Base-by-base conservation (phyloP, 345 rosid genomes). In the Durio zibethinus region DNA sequence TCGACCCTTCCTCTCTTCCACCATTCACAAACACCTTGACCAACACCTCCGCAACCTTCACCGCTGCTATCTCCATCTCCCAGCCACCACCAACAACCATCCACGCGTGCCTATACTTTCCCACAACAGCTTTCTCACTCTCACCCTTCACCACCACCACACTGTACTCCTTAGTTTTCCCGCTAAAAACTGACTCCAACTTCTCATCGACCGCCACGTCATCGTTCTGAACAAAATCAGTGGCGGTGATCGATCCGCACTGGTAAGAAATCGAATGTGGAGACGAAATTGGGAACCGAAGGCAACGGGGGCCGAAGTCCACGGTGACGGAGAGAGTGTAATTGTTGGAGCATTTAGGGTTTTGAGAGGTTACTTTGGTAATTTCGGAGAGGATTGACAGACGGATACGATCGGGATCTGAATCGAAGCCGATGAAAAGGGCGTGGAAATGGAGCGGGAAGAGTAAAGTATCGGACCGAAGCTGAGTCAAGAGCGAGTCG, bases 101-200 rank as follows among this genome's bases (percentile, higher is more conserved):
- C 99, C 98, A 92, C 0, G 92, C 97, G 64, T 90, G 94, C 85
- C 98, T 86, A 72, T 90, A 77, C 88, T 92, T 96, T 25, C 99
- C 98, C 62, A 96, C 92, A 47, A 89, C 93, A 40, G 87, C 88
- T 75, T 81, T 90, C 36, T 33, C 36, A 4, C 36, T 33, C 5
- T 77, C 88, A 36, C 78, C 84, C 78, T 85, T 86, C 87, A 85
- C 90, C 79, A 91, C 95, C 75, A 88, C 84, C 78, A 89, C 89
- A 52, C 29, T 65, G 1, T 42, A 42, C 11, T 42, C 45, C 45
- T 1, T 10, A 64, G 71, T 79, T 47, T 90, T 86, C 72, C 79
- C 80, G 50, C 75, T 80, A 43, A 92, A 77, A 16, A 80, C 87
- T 27, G 83, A 80, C 81, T 67, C 69, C 88, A 93, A 67, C 63